Evolutionary conservation across 2,329 filamentous ascomycete genomes (phyloP).

Genomic region (Botrytis hyacinthi): DNA sequence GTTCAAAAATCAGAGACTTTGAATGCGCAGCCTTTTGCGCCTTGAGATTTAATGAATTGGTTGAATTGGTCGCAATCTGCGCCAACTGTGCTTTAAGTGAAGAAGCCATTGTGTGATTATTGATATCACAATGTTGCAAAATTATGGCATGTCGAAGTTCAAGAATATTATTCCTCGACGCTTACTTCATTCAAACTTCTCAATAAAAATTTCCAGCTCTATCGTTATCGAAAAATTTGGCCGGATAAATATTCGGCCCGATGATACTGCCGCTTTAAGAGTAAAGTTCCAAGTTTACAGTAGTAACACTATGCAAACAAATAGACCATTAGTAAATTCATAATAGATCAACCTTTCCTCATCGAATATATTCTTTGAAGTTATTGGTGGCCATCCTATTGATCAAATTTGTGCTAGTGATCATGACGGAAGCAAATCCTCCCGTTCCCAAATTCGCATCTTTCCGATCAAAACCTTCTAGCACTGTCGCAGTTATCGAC

Average conservation of each 20-base stretch:
- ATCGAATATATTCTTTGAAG: not conserved
- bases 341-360: not conserved
- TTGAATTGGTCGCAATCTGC: conserved; percentile 85
- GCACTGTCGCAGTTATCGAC: conserved; percentile 20
- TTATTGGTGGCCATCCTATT: not conserved
- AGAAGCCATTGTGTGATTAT: conserved; percentile 63
- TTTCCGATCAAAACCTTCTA: conserved; percentile 56
- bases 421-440: conserved; percentile 34
- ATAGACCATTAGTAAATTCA: not conserved
- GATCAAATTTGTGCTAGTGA: not conserved
- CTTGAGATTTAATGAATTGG: conserved; percentile 86
- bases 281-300: not conserved
- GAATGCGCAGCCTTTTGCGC: conserved; percentile 89
- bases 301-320: not conserved
- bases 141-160: conserved; percentile 24
- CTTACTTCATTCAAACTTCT: conserved; percentile 18
- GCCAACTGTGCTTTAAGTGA: conserved; percentile 91
- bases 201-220: conserved; percentile 21
- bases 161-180: conserved; percentile 15
- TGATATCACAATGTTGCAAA: conserved; percentile 14
- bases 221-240: conserved; percentile 21
- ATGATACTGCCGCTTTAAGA: conserved; percentile 10
- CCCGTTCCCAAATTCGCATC: conserved; percentile 70
- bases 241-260: conserved; percentile 16
- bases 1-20: conserved; percentile 92